Conservation (phyloP, 2,329 filamentous ascomycete species). For the Piedraia hortae region DNA sequence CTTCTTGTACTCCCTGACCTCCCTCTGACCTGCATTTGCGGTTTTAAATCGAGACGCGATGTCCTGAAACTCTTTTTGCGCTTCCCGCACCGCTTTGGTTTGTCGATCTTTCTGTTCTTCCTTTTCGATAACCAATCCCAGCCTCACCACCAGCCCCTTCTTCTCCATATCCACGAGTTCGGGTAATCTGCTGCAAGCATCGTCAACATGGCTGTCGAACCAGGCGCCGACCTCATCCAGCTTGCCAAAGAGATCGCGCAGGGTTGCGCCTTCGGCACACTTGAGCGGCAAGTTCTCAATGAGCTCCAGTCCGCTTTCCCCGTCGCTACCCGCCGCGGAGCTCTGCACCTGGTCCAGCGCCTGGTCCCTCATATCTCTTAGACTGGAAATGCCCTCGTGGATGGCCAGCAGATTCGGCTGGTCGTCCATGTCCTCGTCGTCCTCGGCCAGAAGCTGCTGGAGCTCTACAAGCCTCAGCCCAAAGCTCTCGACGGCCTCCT, state of each 20-base stretch:
- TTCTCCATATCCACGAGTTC: conserved; percentile 66
- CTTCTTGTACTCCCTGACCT: conserved; percentile 83
- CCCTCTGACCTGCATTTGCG: conserved; percentile 66
- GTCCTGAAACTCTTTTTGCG: conserved; percentile 83
- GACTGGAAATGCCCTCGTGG: conserved; percentile 73
- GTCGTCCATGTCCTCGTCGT: conserved; percentile 62
- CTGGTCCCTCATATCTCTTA: conserved; percentile 84
- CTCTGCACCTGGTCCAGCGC: conserved; percentile 79
- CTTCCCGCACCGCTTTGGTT: conserved; percentile 73
- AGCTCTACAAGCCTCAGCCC: conserved; percentile 48
- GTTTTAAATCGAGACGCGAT: conserved; percentile 82
- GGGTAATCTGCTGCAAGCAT: conserved; percentile 72
- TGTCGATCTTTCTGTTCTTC: conserved; percentile 93
- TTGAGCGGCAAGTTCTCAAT: conserved; percentile 44
- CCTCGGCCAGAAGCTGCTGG: conserved; percentile 51
- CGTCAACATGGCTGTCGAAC: conserved; percentile 86
- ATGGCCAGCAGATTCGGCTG: conserved; percentile 77
- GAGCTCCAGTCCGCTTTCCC: conserved; percentile 87
- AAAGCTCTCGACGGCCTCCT: conserved; percentile 67
- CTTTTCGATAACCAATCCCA: conserved; percentile 77
- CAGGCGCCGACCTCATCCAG: conserved; percentile 71
- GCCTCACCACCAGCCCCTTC: conserved; percentile 62
- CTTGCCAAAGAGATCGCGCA: conserved; percentile 70
- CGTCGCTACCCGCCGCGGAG: conserved; percentile 29
- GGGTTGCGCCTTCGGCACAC: conserved; percentile 32